Percentiles rank a stretch among this genome's conserved stretches.
Evolutionary conservation across 2,329 filamentous ascomycete genomes (phyloP).

Genomic region (Thermochaetoides dissita): DNA sequence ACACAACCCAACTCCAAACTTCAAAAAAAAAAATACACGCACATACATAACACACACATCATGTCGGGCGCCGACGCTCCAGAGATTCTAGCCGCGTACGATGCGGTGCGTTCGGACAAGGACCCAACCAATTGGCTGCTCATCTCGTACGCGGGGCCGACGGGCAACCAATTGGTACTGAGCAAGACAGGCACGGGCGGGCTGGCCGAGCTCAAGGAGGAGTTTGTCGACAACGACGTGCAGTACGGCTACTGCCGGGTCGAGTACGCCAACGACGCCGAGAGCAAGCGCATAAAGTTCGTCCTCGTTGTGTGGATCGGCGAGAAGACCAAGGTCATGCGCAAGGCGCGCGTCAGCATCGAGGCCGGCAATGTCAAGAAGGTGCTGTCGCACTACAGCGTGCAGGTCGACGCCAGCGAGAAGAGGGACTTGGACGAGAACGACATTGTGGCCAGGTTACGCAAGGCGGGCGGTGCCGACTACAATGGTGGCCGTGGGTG

Average conservation of each 20-base stretch:
- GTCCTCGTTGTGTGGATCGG: slow-evolving; percentile 56
- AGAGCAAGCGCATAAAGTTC: slow-evolving; percentile 56
- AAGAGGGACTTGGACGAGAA: slow-evolving; percentile 45
- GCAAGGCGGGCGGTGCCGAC: slow-evolving; percentile 56
- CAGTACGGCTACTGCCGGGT: slow-evolving; percentile 53
- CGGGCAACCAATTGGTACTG: slow-evolving; percentile 43
- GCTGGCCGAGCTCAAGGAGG: slow-evolving; percentile 39
- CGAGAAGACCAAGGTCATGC: slow-evolving; percentile 50
- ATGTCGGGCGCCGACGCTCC: slow-evolving; percentile 45
- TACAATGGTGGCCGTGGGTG: slow-evolving; percentile 53
- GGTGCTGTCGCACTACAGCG: slow-evolving; percentile 49
- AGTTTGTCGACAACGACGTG: slow-evolving; percentile 44
- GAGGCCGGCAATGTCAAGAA: slow-evolving; percentile 53
- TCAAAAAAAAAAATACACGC: not conserved
- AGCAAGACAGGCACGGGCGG: slow-evolving; percentile 46
- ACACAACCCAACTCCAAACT: not conserved
- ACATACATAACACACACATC: not conserved
- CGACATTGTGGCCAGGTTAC: slow-evolving; percentile 45
- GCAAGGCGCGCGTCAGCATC: slow-evolving; percentile 54
- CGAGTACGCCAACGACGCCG: slow-evolving; percentile 58
- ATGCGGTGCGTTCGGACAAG: slow-evolving; percentile 53
- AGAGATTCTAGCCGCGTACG: slow-evolving; percentile 50
- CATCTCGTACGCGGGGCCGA: slow-evolving; percentile 42
- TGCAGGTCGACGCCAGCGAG: slow-evolving; percentile 49
- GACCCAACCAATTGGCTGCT: slow-evolving; percentile 53